These are phyloP conservation scores for Neonectria hederae DNA, from an alignment of 2,329 filamentous ascomycete genomes.

Conservation along the genomic window DNA sequence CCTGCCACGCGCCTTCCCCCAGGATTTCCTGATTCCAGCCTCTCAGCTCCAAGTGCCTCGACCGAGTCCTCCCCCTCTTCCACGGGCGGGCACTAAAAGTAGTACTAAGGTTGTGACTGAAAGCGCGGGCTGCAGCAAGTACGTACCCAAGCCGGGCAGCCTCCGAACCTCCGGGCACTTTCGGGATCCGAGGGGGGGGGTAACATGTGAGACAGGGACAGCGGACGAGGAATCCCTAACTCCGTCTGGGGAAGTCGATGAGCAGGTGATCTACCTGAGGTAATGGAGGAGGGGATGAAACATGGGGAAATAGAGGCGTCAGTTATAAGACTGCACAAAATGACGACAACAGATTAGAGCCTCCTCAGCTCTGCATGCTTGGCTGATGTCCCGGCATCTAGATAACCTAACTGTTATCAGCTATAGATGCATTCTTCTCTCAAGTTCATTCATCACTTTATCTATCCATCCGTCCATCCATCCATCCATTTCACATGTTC, in stretches of 20 bases:
- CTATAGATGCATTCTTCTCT: neutral
- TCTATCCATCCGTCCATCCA: neutral
- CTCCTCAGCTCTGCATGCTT: no score
- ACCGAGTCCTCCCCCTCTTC: no score
- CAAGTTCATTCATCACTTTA: neutral
- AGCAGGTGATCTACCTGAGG: no score
- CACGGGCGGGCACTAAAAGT: no score
- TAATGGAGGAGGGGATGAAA: neutral
- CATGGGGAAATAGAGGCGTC: neutral
- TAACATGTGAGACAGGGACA: neutral
- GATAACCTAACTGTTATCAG: no score
- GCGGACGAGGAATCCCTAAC: neutral
- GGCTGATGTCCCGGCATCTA: neutral
- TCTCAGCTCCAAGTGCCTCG: no score
- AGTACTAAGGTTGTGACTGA: no score
- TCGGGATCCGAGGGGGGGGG: neutral
- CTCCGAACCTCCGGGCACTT: neutral
- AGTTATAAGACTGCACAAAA: neutral
- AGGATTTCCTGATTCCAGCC: neutral
- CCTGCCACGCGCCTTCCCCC: constrained; percentile 14
- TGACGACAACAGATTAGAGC: no score
- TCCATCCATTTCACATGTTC: neutral
- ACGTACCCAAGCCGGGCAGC: neutral
- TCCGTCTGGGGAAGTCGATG: neutral
- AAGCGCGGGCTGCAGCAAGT: neutral